Base-by-base conservation (phyloP, 148 eudicot species). In the Diospyros kaki region DNA sequence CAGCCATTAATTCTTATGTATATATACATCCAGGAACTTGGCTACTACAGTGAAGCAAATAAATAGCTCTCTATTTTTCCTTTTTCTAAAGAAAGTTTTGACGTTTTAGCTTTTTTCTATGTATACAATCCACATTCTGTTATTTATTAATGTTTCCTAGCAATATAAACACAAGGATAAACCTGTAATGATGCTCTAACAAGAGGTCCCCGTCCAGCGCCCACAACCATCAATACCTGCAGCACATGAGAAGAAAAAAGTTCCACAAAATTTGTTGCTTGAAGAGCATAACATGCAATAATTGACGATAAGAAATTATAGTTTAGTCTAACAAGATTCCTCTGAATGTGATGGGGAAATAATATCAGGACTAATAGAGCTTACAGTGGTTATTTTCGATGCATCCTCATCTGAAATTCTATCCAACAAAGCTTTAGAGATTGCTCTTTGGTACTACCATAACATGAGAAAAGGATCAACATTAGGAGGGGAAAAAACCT, bases 161-260 rank as follows among this genome's bases (percentile, higher is more conserved):
- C 67, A 54, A 45, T 10, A 60, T 44, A 72, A 66, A 44, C 44
- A 53, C 28, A 60, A 59, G 41, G 52, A 43, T 56, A 62, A 65
- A 94, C 98, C 98, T 90, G 89, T 74, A 95, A 83, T 14, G 98
- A 88, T 58, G 98, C 97, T 87, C 96, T 81, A 46, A 95, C 96
- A 79, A 95, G 98, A 76, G 98, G 98, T 52, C 98, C 98, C 58
- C 98, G 86, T 73, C 98, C 98, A 77, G 98, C 98, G 75, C 98
- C 98, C 56, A 95, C 98, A 78, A 95, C 98, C 98, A 95, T 95
- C 84, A 95, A 79, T 51, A 95, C 92, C 97, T 94, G 72, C 18
- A 71, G 67, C 80, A 78, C 42, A 18, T 66, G 28, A 65, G 60
- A 61, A 69, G 18, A 45, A 61, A 28, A 9, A 58, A 44, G 18